Base-by-base conservation (phyloP, 768 basidiomycete species). In the Tylopilus intermedius region DNA sequence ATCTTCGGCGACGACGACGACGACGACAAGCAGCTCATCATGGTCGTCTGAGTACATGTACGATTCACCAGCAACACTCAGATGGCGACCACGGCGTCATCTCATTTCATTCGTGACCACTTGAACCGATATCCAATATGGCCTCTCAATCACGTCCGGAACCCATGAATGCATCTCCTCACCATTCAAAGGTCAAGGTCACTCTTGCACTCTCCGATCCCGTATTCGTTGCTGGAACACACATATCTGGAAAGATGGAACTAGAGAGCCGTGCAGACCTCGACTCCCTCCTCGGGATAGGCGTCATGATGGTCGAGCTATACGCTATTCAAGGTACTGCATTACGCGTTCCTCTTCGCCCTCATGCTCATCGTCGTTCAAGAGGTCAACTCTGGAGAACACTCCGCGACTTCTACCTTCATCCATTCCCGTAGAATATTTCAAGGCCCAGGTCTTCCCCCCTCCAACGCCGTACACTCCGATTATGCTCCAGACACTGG, bases 101-200 rank as follows among this genome's bases (percentile, higher is more conserved):
- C 3, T 30, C 30, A 10, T 30, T 6, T 30, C 30, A 30, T 45
- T 54, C 53, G 50, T 56, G 40, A 49, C 51, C 33, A 53, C 48
- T 50, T 58, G 53, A 53, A 51, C 47, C 30, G 9, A 55, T 43
- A 56, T 30, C 7, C 9, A 30, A 30, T 30, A 30, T 71, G 65
- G 64, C 71, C 15, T 56, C 49, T 9, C 71, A 71, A 50, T 68
- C 72, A 15, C 65, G 72, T 43, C 71, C 74, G 5, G 79, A 77
- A 71, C 85, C 86, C 11, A 91, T 91, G 89, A 91, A 92, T 70
- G 83, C 86, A 29, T 80, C 82, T n/a, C 77, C 83, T 0, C 75
- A 84, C 65, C 90, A 91, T 67, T 74, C 88, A 26, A 92, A 90
- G 70, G 80, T 91, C 67, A 88, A 79, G 66, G 78, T 88, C 14